phyloP scores from a whole-genome alignment of 2,329 filamentous ascomycete genomes.

The Claviceps arundinis region DNA sequence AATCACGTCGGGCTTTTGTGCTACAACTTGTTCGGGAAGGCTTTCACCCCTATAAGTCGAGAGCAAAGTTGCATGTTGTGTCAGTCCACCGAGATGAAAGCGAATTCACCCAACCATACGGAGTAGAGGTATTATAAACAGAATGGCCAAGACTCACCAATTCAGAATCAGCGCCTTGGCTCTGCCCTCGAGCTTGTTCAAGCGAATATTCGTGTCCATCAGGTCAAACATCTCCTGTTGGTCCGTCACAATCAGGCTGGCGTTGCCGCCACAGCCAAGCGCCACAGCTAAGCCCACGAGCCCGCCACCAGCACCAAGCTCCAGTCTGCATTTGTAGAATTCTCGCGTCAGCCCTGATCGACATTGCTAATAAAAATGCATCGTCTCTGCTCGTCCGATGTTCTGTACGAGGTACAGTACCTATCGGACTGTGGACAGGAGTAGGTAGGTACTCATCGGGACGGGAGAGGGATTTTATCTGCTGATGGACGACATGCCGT shows the following conservation, averaged over 20 bases:
- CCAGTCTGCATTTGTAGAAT: constrained; percentile 45
- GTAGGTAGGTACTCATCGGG: not conserved
- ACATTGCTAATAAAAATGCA: not conserved
- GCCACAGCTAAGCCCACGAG: constrained; percentile 60
- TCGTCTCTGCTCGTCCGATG: not conserved
- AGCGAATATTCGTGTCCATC: constrained; percentile 74
- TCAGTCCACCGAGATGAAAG: not conserved
- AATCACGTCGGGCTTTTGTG: constrained; percentile 60
- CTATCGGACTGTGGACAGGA: not conserved
- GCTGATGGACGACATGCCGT: not conserved
- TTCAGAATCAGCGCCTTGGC: constrained; percentile 63
- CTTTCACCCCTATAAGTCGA: constrained; percentile 40
- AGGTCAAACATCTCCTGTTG: constrained; percentile 72
- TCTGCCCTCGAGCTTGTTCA: constrained; percentile 56
- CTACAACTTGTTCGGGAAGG: constrained; percentile 37
- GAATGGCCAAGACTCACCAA: constrained; percentile 43
- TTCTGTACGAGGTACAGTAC: not conserved
- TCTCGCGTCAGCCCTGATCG: constrained; percentile 8
- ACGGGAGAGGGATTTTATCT: not conserved
- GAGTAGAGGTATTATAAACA: not conserved
- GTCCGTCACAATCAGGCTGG: constrained; percentile 68
- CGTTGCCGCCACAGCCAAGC: constrained; percentile 36
- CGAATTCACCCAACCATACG: not conserved
- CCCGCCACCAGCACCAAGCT: constrained; percentile 84
- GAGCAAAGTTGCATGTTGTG: not conserved